Evolutionary conservation across 768 basidiomycete species (phyloP).

Genomic region (Tephrocybe sp.): DNA sequence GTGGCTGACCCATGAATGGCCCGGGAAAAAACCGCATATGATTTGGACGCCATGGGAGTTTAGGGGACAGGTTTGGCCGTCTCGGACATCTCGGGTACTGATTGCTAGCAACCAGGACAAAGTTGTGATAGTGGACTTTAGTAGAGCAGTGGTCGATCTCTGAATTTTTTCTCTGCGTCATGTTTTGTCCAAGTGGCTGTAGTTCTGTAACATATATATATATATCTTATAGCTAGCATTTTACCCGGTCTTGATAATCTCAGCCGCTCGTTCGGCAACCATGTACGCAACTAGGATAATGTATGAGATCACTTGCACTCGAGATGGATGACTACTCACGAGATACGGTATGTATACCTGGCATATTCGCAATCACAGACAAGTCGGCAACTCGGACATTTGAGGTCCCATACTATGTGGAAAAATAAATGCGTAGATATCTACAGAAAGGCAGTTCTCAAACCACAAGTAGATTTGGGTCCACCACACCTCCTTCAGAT

Average conservation of each 20-base stretch:
- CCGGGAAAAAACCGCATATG: neutral
- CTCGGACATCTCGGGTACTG: constrained; percentile 7
- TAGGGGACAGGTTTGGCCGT: constrained; percentile 12
- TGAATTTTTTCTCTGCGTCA: too few relatives aligned
- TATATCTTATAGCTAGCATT: too few relatives aligned
- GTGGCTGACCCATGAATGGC: constrained; percentile 3
- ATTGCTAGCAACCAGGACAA: constrained; percentile 12
- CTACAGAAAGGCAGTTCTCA: neutral
- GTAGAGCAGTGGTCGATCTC: neutral
- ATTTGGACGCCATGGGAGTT: constrained; percentile 11
- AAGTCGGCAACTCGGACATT: constrained; percentile 16
- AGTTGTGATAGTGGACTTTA: constrained; percentile 10
- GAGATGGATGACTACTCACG: neutral
- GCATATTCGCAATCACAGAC: constrained; percentile 12
- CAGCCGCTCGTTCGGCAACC: constrained; percentile 14
- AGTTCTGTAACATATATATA: too few relatives aligned
- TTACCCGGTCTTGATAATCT: constrained; percentile 5
- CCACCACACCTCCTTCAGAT: constrained; percentile 15
- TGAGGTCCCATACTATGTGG: constrained; percentile 13
- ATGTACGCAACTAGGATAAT: constrained; percentile 10
- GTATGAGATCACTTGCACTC: neutral
- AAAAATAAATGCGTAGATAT: neutral
- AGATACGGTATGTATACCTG: constrained; percentile 16
- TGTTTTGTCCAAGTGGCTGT: too few relatives aligned
- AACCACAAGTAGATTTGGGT: constrained; percentile 10